Base-by-base conservation (phyloP, 2,329 filamentous ascomycete species). In the Phoma sp. region DNA sequence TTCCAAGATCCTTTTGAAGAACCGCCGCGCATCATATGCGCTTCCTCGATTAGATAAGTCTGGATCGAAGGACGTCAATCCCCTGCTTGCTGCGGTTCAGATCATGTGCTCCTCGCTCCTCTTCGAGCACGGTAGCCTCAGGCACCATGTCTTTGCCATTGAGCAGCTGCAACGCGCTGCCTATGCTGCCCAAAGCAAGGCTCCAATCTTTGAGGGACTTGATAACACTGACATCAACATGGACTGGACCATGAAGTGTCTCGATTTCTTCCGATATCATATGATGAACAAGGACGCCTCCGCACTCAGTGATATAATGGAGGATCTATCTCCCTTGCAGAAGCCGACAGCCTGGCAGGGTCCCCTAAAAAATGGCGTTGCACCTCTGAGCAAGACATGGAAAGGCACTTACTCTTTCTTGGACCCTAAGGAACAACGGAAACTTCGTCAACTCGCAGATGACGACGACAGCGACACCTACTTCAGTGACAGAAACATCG, bases 261-360 rank as follows among this genome's bases (percentile, higher is more conserved):
- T 80, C 38, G 82, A 82, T 56, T 84, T 83, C 73, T 84, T 83
- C 71, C 78, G 78, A 40, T 77, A 78, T 43, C 80, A 84, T 57
- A 75, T 83, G 64, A 75, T 75, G 36, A 62, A 62, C 7, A 41
- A 67, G 7, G 69, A 69, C 3, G 73, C 77, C n/a, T 62, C 65
- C 22, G 72, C 77, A 0, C 65, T 82, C 3, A 70, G 64, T 41
- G 48, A 67, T 7, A 65, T 67, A 2, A 78, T 78, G 57, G 47
- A 59, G 5, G 64, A 69, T 3, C 70, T 83, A 7, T 60, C 70
- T 1, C 40, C 43, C 0, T 39, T 64, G 22, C 72, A 81, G 38
- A 71, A 66, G 47, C 80, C 80, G 10, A 73, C 73, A n/a, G 68
- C 72, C 5, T 81, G 79, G 79, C 60, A 68, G 10, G 65, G 65